Base-by-base conservation (phyloP, 192 early-diverging fungal genomes). In the Coemansia asiatica region DNA sequence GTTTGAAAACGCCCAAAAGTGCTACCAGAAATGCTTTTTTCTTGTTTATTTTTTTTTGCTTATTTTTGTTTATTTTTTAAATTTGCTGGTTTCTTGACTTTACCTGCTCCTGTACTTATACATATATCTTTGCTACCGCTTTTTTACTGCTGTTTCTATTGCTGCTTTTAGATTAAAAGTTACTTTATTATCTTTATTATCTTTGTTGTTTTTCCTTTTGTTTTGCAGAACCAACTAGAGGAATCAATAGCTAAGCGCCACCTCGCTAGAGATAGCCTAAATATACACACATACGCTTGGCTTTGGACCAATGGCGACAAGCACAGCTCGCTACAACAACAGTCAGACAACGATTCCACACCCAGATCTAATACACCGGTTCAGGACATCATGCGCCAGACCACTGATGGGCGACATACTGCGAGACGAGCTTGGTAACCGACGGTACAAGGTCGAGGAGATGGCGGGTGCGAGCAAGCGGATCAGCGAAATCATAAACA, bases 401-500 rank as follows among this genome's bases (percentile, higher is more conserved):
- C 56, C 66, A 22, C 0, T 73, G 15, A 49, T 79, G 3, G 33
- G 49, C 19, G 68, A 74, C 19, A 44, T 74, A 16, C 64, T 79
- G 68, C 67, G 61, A 25, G 40, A 46, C 38, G 68, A 73, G 27
- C 57, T 79, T 6, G 57, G 47, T 12, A 58, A 35, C 46, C 48
- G 19, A 18, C 28, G 50, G 49, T 79, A 79, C 61, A 25, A 66
- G 12, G 68, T 35, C n/a, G 64, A 66, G 18, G 61, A 50, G 27
- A 62, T 74, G 60, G 62, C 60, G 0, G 56, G 48, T 40, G 44
- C 63, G n/a, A 54, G 65, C 22, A 63, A 47, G 54, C 25, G 54
- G 18, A 53, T 79, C 23, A 58, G 76, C 33, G 67, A 69, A 22
- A n/a, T 7, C 28, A 68, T 79, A 55, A 70, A 47, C 35, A 44